phyloP scores from a whole-genome alignment of 139 green algal genomes.

The Chlamydomonas incerta region DNA sequence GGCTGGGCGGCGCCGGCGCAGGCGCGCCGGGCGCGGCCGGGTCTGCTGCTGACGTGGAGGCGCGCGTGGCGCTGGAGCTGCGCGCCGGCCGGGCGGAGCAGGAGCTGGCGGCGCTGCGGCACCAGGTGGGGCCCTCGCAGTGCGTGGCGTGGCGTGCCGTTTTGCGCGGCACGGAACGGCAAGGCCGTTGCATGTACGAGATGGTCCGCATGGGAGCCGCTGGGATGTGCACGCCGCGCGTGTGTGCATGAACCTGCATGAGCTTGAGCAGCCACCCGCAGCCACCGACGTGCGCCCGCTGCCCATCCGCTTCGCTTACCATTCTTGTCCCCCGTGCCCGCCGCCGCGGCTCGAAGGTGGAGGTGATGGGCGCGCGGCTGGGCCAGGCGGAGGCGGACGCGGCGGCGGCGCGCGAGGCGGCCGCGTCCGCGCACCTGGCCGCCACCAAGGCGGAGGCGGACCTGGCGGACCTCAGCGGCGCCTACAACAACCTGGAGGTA shows the following conservation, averaged over 20 bases:
- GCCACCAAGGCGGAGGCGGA: slow-evolving; percentile 68
- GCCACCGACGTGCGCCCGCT: too few species aligned
- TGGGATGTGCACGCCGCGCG: too few species aligned
- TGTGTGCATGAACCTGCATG: too few species aligned
- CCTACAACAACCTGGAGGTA: slow-evolving; percentile 85
- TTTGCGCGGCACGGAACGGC: too few species aligned
- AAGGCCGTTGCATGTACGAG: too few species aligned
- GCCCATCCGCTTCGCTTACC: too few species aligned
- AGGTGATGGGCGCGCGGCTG: slow-evolving; percentile 7
- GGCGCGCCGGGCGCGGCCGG: background rate
- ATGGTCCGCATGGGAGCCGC: too few species aligned
- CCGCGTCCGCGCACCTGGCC: slow-evolving; percentile 39
- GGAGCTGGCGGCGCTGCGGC: slow-evolving; percentile 46
- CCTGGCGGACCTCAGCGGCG: slow-evolving; percentile 69
- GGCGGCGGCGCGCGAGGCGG: slow-evolving; percentile 27
- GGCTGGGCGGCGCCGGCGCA: background rate
- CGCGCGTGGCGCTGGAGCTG: slow-evolving; percentile 56
- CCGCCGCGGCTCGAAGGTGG: too few species aligned
- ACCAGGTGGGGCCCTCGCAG: slow-evolving; percentile 11
- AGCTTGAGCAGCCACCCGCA: too few species aligned
- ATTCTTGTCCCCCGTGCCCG: too few species aligned
- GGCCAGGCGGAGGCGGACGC: slow-evolving; percentile 38
- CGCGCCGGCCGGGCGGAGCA: slow-evolving; percentile 53
- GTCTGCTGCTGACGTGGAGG: slow-evolving; percentile 49
- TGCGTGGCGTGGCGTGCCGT: too few species aligned